Base-by-base conservation (phyloP, 192 early-diverging fungal species). In the Backusella parvicylindrica region DNA sequence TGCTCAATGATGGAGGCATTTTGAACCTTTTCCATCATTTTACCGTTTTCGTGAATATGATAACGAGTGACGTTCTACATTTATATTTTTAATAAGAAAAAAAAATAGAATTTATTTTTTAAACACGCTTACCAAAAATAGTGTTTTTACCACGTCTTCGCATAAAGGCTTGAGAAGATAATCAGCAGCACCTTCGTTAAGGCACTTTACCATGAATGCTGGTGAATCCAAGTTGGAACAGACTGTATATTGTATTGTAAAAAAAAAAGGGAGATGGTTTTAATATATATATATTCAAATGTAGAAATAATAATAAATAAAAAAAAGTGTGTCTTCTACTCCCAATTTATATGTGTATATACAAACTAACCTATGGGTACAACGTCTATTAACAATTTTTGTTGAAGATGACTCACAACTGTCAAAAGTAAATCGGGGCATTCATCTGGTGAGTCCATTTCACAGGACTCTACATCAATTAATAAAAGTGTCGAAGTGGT, bases 121-220 rank as follows among this genome's bases (percentile, higher is more conserved):
- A 68, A 40, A 37, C 28, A 33, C 15, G 3, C 80, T 84, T 79
- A 89, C 88, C 81, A 89, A 74, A 65, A 86, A 87, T 23, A 89
- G 33, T 4, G 86, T 89, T 50, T 82, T 86, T 28, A 83, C 82
- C 4, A 82, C 80, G 67, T 87, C 81, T 64, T 82, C 65, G 11
- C 82, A 72, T 43, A 89, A 68, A 13, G 88, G 88, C 76, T 87
- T 89, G 16, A 89, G 28, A 47, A 89, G 49, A 73, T 82, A 87
- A 75, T 89, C 88, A 7, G 75, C 81, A n/a, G 86, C 86, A 9
- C 88, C 88, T 30, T 81, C 63, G 16, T 89, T 81, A 47, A 89
- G 76, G 35, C 86, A 80, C 31, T 85, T 77, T 28, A 79, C 21
- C 75, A 87, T 86, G 31, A 83, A 83, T 18, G 83, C 75, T 0